Evolutionary conservation across 768 basidiomycete species (phyloP).

Genomic region (Russula griseocarnosa): DNA sequence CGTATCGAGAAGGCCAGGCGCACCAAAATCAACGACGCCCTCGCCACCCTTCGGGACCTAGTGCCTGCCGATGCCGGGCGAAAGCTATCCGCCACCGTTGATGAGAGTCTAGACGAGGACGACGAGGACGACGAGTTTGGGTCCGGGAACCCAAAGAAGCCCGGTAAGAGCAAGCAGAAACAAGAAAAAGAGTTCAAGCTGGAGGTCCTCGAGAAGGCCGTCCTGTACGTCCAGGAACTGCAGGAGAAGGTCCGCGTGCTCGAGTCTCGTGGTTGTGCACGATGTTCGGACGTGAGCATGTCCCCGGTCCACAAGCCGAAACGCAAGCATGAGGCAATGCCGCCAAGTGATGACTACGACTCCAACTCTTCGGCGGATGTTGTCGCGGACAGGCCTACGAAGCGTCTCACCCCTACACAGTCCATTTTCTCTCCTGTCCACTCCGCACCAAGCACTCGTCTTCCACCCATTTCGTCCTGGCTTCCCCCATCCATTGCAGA

Average conservation of each 20-base stretch:
- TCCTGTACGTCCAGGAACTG: conserved; percentile 28
- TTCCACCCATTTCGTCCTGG: conserved; percentile 29
- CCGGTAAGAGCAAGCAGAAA: conserved; percentile 8
- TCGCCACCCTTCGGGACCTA: conserved; percentile 69
- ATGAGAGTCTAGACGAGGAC: conserved; percentile 40
- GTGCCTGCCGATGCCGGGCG: conserved; percentile 51
- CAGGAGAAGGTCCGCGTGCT: conserved; percentile 26
- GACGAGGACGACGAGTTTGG: conserved; percentile 29
- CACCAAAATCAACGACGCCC: conserved; percentile 93
- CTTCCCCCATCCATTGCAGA: conserved; percentile 16
- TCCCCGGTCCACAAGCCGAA: conserved; percentile 6
- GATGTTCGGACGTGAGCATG: conserved; percentile 6
- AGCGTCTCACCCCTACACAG: conserved; percentile 10
- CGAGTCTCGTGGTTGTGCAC: conserved; percentile 17
- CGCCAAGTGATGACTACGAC: conserved; percentile 16
- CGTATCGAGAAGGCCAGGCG: conserved; percentile 91
- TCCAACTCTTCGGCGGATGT: conserved; percentile 6
- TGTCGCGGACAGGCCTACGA: conserved; percentile 8
- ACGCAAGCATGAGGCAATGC: conserved; percentile 21
- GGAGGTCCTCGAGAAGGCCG: conserved; percentile 28
- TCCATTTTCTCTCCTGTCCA: not conserved
- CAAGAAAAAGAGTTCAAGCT: conserved; percentile 30
- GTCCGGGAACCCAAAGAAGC: conserved; percentile 12
- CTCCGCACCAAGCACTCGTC: conserved; percentile 14
- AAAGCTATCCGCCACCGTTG: conserved; percentile 36